phyloP scores from a whole-genome alignment of 1,284 basidiomycete species.

The Singerocomus inundabilis region DNA sequence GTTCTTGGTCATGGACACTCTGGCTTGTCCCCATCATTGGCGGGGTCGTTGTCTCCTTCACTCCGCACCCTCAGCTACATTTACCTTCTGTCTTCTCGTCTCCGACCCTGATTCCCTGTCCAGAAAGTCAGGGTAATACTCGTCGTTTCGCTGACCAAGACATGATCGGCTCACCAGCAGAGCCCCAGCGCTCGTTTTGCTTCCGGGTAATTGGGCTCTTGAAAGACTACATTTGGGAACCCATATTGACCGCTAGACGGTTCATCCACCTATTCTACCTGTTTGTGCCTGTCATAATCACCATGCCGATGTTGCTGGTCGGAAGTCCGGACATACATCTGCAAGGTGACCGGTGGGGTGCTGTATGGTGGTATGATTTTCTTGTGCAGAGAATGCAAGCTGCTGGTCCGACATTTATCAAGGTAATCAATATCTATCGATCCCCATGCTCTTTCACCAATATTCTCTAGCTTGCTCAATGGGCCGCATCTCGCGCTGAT shows the following conservation, averaged over 20 bases:
- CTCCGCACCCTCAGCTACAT: conserved; percentile 39
- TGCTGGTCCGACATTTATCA: conserved; percentile 97
- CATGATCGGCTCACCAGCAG: conserved; percentile 61
- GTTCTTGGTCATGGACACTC: conserved; percentile 36
- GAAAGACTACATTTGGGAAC: conserved; percentile 73
- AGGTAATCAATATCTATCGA: conserved; percentile 50
- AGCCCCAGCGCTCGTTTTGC: conserved; percentile 48
- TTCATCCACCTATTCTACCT: conserved; percentile 84
- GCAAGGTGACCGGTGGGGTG: conserved; percentile 78
- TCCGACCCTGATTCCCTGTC: conserved; percentile 62
- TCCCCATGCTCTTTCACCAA: conserved; percentile 10
- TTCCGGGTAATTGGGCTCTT: conserved; percentile 47
- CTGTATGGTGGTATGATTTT: conserved; percentile 93
- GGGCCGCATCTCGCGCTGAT: conserved; percentile 95
- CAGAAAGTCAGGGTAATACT: conserved; percentile 27
- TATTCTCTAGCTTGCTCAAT: conserved; percentile 81
- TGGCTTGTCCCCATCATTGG: conserved; percentile 59
- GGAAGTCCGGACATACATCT: conserved; percentile 57
- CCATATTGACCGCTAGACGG: conserved; percentile 78
- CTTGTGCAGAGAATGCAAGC: conserved; percentile 89
- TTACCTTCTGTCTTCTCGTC: conserved; percentile 54
- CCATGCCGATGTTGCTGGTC: conserved; percentile 83
- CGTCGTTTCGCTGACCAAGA: conserved; percentile 25
- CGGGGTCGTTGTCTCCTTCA: conserved; percentile 49
- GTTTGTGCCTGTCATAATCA: conserved; percentile 87